Base-by-base conservation (phyloP, 2,329 filamentous ascomycete genomes). In the Knufia fluminis region DNA sequence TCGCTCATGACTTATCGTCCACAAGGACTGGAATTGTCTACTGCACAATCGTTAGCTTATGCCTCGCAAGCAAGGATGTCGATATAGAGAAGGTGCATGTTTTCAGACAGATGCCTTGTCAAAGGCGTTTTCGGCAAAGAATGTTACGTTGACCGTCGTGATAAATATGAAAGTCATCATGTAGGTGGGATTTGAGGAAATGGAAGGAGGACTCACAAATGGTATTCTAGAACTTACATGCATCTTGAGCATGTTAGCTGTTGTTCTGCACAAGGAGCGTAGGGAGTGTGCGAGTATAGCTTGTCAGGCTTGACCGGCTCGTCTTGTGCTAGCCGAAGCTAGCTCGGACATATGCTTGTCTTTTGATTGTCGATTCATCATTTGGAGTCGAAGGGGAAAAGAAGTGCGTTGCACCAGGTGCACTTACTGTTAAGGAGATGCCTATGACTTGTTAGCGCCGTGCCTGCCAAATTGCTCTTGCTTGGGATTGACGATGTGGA, bases 301-400 rank as follows among this genome's bases (percentile, higher is more conserved):
- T 39, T 17, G 38, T 60, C 58, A 60, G 58, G 49, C 46, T 36
- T 67, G 72, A 75, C 68, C 65, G 64, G 72, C 58, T 77, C 75
- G 71, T 77, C 75, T 71, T 70, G 4, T 50, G 63, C 62, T 62
- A 60, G 62, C 58, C 54, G 45, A 62, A 61, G 62, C 61, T 59
- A 58, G 80, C 88, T 94, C 83, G 77, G 88, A 94, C 87, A 94
- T 94, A 94, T 94, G 87, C 87, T 94, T 94, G 88, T 94, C 87
- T 80, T 81, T 83, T 78, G 76, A 46, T 49, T 79, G 83, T 88
- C 79, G 70, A 75, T 77, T 92, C 86, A 92, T 92, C 87, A 92
- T 80, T 62, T 60, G 69, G 67, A 62, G 62, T 53, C 55, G 53
- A 56, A 54, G 55, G 46, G 35, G 49, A 39, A 33, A 33, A 12